Evolutionary conservation across 2,329 filamentous ascomycete species (phyloP), one percentile per base, ranked within the genome.

Genomic region (Monilinia aucupariae): DNA sequence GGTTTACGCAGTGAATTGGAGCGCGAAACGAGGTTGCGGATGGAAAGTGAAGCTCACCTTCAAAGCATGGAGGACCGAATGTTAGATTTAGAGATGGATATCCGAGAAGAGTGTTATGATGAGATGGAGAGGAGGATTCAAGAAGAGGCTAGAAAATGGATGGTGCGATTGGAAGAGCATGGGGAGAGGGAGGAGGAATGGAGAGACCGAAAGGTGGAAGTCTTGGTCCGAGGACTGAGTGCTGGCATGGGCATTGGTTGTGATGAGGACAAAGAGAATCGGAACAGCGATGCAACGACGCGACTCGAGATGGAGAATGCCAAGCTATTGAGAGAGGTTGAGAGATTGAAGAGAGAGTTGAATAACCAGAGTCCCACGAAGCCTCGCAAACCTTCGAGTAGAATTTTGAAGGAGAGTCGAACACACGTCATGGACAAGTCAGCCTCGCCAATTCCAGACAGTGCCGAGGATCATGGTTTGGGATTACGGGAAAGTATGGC

Each of bases 81-180:
- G 70, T 69, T 85, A 5, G 84, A 87, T 59, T 79, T 96, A 15
- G 94, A 99, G 74, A 86, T 90, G 69, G 87, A 88, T 7, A 85
- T 97, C 37, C 87, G 94, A 27, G 93, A 97, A 71, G 93, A 97
- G 69, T 93, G 92, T 70, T 92, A 87, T 69, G 81, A 79, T 2
- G 94, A 97, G 72, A 96, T 96, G 79, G 94, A 99, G 72, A 79
- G 83, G 64, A 84, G 85, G 13, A 81, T 97, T 53, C 83, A 86
- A 25, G 78, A 87, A 15, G 92, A 97, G 74, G 84, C 90, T 74
- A 82, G 84, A 12, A 81, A 90, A n/a, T 97, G 91, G 89, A 88
- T 93, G 73, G 83, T 82, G 0, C 88, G 85, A 0, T 84, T 92
- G 74, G 88, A 90, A 22, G 84, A 88, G 6, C 92, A 97, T 74